phyloP scores from a whole-genome alignment of 139 green algal species.

The Volvox reticuliferus region DNA sequence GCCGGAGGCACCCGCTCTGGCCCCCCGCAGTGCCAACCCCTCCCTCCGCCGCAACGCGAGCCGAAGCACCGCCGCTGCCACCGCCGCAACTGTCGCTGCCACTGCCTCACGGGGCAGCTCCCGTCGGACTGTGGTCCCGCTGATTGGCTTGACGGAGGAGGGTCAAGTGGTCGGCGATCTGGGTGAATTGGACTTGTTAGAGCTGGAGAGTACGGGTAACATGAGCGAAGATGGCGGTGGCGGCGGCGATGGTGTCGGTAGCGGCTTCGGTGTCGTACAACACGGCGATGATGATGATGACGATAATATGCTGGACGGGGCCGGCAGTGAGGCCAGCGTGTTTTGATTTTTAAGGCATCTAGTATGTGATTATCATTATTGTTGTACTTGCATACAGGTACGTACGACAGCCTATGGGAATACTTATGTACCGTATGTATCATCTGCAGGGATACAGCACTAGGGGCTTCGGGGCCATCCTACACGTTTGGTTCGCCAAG shows the following conservation, averaged over 20 bases:
- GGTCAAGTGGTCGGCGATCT: constrained; percentile 12
- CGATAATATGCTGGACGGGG: neutral
- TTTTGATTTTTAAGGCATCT: neutral
- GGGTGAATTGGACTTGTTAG: constrained; percentile 24
- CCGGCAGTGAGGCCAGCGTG: constrained; percentile 1
- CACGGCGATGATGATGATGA: neutral
- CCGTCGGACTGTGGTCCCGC: neutral
- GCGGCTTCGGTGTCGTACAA: neutral
- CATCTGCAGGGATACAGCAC: too few species aligned
- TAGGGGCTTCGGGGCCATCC: too few species aligned
- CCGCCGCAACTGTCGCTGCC: neutral
- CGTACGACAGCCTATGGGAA: too few species aligned
- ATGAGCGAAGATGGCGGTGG: neutral
- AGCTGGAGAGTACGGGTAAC: neutral
- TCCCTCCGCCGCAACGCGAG: neutral
- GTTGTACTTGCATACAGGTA: too few species aligned
- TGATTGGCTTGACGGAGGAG: neutral
- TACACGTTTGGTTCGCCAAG: too few species aligned
- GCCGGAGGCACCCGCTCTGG: neutral
- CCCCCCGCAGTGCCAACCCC: neutral
- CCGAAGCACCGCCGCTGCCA: neutral
- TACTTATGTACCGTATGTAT: too few species aligned
- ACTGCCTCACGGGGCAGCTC: neutral
- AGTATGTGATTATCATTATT: too few species aligned
- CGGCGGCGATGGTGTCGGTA: neutral